These are phyloP conservation scores for Ophiostoma sp. DNA, from an alignment of 2,329 filamentous ascomycete genomes.

Conservation along the genomic window DNA sequence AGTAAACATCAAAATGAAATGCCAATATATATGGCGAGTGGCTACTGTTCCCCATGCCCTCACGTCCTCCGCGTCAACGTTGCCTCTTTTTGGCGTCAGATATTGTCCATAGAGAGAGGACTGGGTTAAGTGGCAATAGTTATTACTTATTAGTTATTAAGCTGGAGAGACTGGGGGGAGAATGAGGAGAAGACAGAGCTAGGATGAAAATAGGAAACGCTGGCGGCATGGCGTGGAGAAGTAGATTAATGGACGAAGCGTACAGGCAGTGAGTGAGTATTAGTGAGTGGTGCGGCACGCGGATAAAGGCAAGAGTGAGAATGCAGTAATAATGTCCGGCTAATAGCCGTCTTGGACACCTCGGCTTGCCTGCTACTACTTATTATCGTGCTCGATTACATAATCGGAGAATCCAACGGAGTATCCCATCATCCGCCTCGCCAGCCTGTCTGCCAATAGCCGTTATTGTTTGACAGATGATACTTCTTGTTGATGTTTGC, in stretches of 20 bases:
- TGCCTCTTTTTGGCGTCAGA: not conserved
- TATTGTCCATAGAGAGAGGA: not conserved
- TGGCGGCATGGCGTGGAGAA: not conserved
- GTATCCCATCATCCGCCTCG: not conserved
- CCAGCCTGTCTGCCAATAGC: not conserved
- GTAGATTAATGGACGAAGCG: not conserved
- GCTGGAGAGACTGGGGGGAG: not conserved
- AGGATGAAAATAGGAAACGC: not conserved
- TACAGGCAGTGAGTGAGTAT: too few species aligned
- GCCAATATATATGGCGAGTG: not conserved
- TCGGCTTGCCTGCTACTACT: too few species aligned
- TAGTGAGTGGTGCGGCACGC: too few species aligned
- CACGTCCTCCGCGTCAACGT: not conserved
- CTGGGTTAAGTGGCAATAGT: not conserved
- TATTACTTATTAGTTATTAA: too few species aligned
- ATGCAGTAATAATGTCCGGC: too few species aligned
- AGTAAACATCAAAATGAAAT: too few species aligned
- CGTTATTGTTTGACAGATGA: not conserved
- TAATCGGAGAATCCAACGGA: not conserved
- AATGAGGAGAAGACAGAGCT: not conserved
- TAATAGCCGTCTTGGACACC: too few species aligned
- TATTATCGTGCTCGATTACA: not conserved
- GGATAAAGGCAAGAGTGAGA: too few species aligned
- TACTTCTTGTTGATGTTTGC: too few species aligned
- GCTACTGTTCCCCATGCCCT: not conserved